These are phyloP conservation scores for Colletotrichum siamense DNA, from an alignment of 2,329 filamentous ascomycete species.

Conservation along the genomic window DNA sequence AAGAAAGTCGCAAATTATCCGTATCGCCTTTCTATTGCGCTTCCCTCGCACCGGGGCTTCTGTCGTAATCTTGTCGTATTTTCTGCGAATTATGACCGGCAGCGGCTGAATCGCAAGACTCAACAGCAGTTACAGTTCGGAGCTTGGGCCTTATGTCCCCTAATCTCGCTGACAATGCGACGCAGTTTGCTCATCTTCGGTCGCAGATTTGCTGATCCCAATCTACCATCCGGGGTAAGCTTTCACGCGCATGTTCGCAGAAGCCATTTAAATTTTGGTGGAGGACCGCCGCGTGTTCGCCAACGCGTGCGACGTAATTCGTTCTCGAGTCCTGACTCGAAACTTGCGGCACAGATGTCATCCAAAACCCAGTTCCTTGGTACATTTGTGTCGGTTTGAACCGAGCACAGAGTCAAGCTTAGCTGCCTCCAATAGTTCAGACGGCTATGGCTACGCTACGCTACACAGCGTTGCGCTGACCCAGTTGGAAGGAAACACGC, in stretches of 20 bases:
- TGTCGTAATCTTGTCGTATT: background rate
- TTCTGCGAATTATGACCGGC: background rate
- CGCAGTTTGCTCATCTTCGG: background rate
- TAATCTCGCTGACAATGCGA: slow-evolving; percentile 3
- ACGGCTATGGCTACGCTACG: background rate
- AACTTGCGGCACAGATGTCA: background rate
- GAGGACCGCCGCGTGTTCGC: background rate
- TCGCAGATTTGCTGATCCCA: slow-evolving; percentile 11
- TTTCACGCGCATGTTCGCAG: background rate
- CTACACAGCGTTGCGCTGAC: background rate
- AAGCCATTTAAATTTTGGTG: background rate
- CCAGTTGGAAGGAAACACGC: background rate
- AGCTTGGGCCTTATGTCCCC: background rate
- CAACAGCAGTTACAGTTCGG: background rate
- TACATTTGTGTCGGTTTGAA: background rate
- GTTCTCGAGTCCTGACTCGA: slow-evolving; percentile 2
- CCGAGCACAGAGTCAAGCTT: slow-evolving; percentile 5
- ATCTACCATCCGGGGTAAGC: slow-evolving; percentile 5
- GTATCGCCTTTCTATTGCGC: background rate
- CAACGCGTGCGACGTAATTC: background rate
- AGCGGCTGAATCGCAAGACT: background rate
- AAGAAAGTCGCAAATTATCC: background rate
- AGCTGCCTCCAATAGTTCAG: slow-evolving; percentile 7
- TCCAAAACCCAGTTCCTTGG: slow-evolving; percentile 1
- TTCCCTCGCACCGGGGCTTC: background rate